Base-by-base conservation (phyloP, 2,329 filamentous ascomycete species). In the Phialocephala subalpina region DNA sequence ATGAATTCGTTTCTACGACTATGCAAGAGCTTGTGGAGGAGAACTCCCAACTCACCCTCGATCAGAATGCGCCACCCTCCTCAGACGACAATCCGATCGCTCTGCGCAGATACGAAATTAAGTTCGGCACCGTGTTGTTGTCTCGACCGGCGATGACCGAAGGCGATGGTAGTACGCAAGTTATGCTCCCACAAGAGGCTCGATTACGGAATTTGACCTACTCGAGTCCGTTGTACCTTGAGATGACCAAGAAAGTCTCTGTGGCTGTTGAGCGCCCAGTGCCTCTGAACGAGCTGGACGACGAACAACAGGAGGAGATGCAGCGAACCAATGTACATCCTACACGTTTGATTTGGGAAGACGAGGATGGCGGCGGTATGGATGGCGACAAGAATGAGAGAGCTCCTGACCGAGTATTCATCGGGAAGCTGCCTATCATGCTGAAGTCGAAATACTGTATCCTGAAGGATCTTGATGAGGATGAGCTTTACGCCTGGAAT, bases 361-460 rank as follows among this genome's bases (percentile, higher is more conserved):
- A 89, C 60, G 83, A 83, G 49, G 79, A 82, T 63, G 78, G 76
- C 7, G 75, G 75, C 20, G 64, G 75, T 22, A 66, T 73, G 67
- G 74, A 77, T 20, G 72, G 70, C 11, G 87, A 90, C 66, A 83
- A 86, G 66, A 78, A 78, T 18, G 79, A 80, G 18, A 82, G 85
- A 35, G 78, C 83, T 18, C 61, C 76, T 71, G 40, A 77, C 78
- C 14, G 84, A 85, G 91, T 97, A 42, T 98, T 97, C 78, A 93
- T 98, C 69, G 96, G 96, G 73, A 97, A 97, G 78, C 86, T 99
- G 74, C 96, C 96, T 2, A 94, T 98, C 77, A 99, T 99, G 96
- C 86, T 99, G 74, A 97, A 97, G 82, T 97, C 94, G 35, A 93
- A 95, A 79, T 96, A 97, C 73, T 99, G 96, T 80, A 93, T 97